Evolutionary conservation across 73 alveolate species (phyloP).

Genomic region (Tetrahymena borealis): DNA sequence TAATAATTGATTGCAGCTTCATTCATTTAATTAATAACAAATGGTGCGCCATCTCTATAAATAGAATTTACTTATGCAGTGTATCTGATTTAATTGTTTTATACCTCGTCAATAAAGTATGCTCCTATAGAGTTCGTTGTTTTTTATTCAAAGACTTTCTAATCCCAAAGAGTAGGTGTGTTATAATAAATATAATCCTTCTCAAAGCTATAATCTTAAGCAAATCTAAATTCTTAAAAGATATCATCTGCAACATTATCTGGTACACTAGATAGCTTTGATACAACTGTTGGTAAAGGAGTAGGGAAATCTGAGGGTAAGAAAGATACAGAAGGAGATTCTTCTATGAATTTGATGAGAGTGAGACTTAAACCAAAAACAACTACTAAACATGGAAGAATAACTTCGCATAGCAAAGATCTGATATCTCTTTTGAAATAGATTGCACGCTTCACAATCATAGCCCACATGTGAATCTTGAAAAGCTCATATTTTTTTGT

Average conservation of each 20-base stretch:
- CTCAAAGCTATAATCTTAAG: neutral
- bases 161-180: neutral
- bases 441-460: slow-evolving; percentile 63
- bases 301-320: neutral
- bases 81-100: neutral
- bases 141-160: neutral
- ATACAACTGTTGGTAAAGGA: neutral
- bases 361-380: slow-evolving; percentile 72
- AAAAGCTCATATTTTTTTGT: slow-evolving; percentile 28
- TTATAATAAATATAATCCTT: neutral
- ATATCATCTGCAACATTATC: neutral
- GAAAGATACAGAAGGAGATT: slow-evolving; percentile 37
- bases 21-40: slow-evolving; percentile 30
- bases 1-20: slow-evolving; percentile 5
- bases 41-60: slow-evolving; percentile 33
- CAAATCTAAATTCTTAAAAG: neutral
- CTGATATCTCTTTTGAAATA: slow-evolving; percentile 73
- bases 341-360: slow-evolving; percentile 39
- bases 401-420: slow-evolving; percentile 74
- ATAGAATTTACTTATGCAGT: neutral
- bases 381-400: slow-evolving; percentile 75
- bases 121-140: slow-evolving; percentile 6
- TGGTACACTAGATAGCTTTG: neutral
- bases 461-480: slow-evolving; percentile 60
- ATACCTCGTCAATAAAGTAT: neutral